Conservation (phyloP, 176 grass and related monocot genomes). For the Ananas comosus region DNA sequence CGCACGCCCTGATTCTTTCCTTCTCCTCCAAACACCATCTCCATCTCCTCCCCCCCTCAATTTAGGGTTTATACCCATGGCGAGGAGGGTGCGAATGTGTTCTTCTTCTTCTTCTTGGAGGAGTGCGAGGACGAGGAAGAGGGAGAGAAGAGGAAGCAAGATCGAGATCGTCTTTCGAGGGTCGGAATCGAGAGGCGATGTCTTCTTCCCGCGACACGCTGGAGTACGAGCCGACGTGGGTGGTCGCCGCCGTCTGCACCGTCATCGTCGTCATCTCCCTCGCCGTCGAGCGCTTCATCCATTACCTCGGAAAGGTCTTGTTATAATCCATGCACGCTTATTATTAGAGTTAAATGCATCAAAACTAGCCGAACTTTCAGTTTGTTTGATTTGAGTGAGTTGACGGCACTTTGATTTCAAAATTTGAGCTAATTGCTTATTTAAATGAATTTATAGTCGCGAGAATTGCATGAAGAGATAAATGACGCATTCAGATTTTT, state of each 20-base stretch:
- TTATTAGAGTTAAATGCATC: no score
- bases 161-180: not conserved
- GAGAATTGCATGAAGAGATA: no score
- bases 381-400: no score
- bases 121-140: no score
- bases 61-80: not conserved
- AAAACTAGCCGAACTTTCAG: no score
- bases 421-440: no score
- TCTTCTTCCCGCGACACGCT: not conserved
- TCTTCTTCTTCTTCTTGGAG: no score
- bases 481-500: no score
- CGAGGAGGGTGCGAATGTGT: no score
- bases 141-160: no score
- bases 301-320: not conserved
- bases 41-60: not conserved
- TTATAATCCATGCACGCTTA: not conserved
- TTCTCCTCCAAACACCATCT: not conserved
- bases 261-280: constrained; percentile 6
- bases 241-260: constrained; percentile 9
- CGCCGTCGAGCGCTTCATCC: not conserved
- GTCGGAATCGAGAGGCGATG: not conserved
- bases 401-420: no score
- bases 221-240: constrained; percentile 5
- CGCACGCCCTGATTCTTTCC: not conserved
- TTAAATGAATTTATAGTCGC: no score